These are phyloP conservation scores for Penicillium manginii DNA, from an alignment of 495 filamentous ascomycete genomes.

Conservation along the genomic window DNA sequence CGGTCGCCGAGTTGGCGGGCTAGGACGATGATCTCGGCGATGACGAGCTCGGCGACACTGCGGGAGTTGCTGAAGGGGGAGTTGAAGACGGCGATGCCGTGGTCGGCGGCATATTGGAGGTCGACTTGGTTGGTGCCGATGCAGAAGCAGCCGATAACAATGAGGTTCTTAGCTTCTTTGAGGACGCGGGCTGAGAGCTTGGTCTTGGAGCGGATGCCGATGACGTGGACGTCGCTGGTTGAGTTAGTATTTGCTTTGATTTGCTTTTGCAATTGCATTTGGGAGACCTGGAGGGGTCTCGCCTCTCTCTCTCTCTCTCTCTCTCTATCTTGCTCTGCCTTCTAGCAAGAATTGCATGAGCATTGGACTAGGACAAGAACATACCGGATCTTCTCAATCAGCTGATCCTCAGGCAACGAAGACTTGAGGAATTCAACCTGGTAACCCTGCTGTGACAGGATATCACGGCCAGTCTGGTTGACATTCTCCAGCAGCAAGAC, in stretches of 20 bases:
- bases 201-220: constrained; percentile 98
- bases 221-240: constrained; percentile 87
- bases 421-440: constrained; percentile 92
- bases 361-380: neutral
- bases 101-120: constrained; percentile 83
- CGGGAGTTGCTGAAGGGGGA: constrained; percentile 98
- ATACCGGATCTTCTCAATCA: constrained; percentile 95
- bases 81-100: constrained; percentile 98
- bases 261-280: too few species aligned
- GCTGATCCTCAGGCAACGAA: constrained; percentile 86
- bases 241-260: constrained; percentile 14
- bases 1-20: constrained; percentile 93
- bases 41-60: constrained; percentile 94
- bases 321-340: neutral
- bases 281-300: too few species aligned
- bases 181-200: constrained; percentile 87
- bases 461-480: constrained; percentile 84
- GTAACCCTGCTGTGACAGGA: constrained; percentile 84
- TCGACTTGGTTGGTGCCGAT: constrained; percentile 99
- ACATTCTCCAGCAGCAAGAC: constrained; percentile 96
- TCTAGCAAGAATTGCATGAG: neutral
- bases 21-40: constrained; percentile 88
- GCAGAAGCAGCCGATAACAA: constrained; percentile 98
- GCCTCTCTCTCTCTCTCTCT: neutral
- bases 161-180: constrained; percentile 86